These are phyloP conservation scores for Odontarrhena argentea DNA, from an alignment of 345 rosid species.

Conservation along the genomic window DNA sequence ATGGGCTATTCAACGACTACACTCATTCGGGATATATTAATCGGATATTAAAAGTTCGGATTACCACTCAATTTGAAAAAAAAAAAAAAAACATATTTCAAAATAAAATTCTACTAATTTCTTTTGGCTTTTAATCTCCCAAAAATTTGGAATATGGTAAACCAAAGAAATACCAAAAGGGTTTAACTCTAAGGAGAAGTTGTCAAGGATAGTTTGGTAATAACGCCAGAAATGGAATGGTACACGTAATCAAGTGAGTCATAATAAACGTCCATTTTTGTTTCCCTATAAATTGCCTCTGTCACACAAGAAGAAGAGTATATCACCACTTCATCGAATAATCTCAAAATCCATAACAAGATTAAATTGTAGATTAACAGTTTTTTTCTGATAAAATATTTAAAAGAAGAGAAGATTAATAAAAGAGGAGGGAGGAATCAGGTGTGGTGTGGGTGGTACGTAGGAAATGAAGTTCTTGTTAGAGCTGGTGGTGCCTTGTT, in stretches of 20 bases:
- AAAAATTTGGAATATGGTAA: neutral
- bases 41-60: too few species aligned
- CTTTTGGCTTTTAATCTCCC: too few species aligned
- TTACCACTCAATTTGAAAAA: too few species aligned
- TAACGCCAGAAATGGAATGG: neutral
- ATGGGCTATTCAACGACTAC: too few species aligned
- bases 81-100: too few species aligned
- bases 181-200: too few species aligned
- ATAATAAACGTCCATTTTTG: neutral
- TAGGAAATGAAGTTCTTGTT: conserved; percentile 53
- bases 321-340: conserved; percentile 25
- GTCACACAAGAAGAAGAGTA: neutral
- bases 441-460: conserved; percentile 13
- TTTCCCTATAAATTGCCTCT: conserved; percentile 28
- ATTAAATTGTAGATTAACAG: neutral
- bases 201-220: neutral
- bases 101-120: too few species aligned
- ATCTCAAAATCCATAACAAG: neutral
- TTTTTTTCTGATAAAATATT: neutral
- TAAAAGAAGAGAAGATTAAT: neutral
- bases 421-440: conserved; percentile 1
- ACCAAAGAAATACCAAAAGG: neutral
- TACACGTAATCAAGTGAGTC: conserved; percentile 35
- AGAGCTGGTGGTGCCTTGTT: conserved; percentile 57
- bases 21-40: too few species aligned